These are phyloP conservation scores for Avena atlantica DNA, from an alignment of 176 grass and related monocot genomes.

Conservation along the genomic window DNA sequence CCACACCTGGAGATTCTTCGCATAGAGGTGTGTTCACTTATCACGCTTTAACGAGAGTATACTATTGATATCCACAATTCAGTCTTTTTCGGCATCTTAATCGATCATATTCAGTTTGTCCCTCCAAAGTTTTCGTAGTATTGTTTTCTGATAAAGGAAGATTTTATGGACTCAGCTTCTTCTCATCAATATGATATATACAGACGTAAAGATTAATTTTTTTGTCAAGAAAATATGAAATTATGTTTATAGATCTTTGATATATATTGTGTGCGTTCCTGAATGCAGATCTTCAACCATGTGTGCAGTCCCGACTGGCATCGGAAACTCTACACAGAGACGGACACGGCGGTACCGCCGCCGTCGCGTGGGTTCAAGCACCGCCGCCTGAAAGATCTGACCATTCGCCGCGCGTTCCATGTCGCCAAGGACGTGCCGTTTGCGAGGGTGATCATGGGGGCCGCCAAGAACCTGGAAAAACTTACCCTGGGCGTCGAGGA, in stretches of 20 bases:
- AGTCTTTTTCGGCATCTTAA: no score
- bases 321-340: neutral
- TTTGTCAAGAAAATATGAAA: neutral
- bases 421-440: neutral
- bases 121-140: no score
- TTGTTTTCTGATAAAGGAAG: neutral
- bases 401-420: neutral
- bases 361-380: neutral
- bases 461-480: neutral
- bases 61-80: no score
- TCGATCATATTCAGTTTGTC: no score
- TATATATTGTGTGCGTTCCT: neutral
- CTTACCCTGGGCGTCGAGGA: constrained; percentile 1
- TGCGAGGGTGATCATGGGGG: neutral
- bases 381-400: neutral
- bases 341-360: no score
- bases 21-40: neutral
- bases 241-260: neutral
- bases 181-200: no score
- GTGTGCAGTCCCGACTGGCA: neutral
- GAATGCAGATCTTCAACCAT: constrained; percentile 13
- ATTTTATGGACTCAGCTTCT: neutral
- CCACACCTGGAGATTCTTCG: neutral
- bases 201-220: no score
- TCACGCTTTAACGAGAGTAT: neutral